Evolutionary conservation across 768 basidiomycete genomes (phyloP), one percentile per base, ranked within the genome.

Genomic region (Coprinopsis marcescibilis): DNA sequence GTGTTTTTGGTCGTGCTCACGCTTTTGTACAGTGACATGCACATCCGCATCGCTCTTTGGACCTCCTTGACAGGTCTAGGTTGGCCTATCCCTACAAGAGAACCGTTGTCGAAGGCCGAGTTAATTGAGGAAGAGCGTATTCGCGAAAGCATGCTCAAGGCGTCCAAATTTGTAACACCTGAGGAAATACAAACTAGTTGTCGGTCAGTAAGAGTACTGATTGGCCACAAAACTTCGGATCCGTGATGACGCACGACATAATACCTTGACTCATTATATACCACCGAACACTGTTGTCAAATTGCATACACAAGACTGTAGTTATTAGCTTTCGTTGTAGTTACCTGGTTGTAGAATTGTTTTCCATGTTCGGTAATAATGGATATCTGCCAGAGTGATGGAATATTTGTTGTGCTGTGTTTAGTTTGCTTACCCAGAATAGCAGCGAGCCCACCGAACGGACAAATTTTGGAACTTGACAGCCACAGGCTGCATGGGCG

Each of bases 31-130:
- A 85, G 83, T 34, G 83, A 85, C 54, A 84, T 85, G 78, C 73
- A 80, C 50, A 69, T 73, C 14, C 77, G 83, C 26, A 65, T 81
- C 47, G 72, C 81, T 6, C 54, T 83, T 6, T 85, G 83, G 83
- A 76, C 73, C 55, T 83, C 81, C 46, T 55, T 81, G 56, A 69
- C 71, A 6, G 72, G 71, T 19, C 57, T 83, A 19, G 80, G 81
- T 25, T 85, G 79, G 78, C 55, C 65, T 14, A 68, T 78, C 17
- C 83, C 83, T 19, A 60, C 68, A 5, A 73, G 79, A 43, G 83
- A 83, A 43, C 77, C 81, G 7, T 62, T 85, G 38, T 75, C 80
- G 3, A 84, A 82, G 58, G 82, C 83, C 14, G 83, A 85, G 59
- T 66, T 83, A 3, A 75, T 83, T 26, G 81, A 84, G 55, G 83